These are phyloP conservation scores for Physaria fendleri DNA, from an alignment of 345 rosid genomes.

Conservation along the genomic window DNA sequence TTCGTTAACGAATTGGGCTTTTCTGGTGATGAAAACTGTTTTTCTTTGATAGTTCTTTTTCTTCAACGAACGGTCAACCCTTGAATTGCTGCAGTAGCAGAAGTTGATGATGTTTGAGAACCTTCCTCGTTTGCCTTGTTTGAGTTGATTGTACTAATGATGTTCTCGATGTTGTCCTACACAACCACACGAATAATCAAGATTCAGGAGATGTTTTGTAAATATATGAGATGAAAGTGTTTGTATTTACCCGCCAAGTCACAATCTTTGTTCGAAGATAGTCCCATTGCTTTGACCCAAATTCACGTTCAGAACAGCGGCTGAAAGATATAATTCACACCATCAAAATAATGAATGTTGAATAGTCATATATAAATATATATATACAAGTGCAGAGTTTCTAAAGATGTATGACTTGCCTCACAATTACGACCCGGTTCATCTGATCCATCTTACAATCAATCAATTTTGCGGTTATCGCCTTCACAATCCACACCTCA, in stretches of 20 bases:
- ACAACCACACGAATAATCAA: conserved; percentile 1
- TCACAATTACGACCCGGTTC: conserved; percentile 75
- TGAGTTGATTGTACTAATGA: conserved; percentile 64
- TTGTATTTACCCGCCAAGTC: conserved; percentile 56
- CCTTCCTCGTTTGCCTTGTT: conserved; percentile 68
- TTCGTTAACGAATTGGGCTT: conserved; percentile 1
- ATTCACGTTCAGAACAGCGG: conserved; percentile 55
- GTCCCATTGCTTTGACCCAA: conserved; percentile 70
- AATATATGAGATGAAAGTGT: neutral
- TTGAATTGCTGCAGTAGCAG: conserved; percentile 36
- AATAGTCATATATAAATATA: too few relatives aligned
- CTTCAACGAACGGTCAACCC: conserved; percentile 49
- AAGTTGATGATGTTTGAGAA: conserved; percentile 34
- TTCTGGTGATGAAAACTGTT: conserved; percentile 2
- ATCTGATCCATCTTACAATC: conserved; percentile 90
- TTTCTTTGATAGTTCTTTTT: neutral
- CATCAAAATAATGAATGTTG: neutral
- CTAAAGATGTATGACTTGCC: conserved; percentile 32
- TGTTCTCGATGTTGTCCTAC: conserved; percentile 54
- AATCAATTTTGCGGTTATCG: conserved; percentile 68
- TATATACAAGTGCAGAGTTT: neutral
- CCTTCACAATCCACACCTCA: conserved; percentile 84
- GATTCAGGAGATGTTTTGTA: neutral
- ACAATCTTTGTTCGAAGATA: conserved; percentile 58
- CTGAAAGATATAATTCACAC: conserved; percentile 33